These are phyloP conservation scores for Nicotiana attenuata DNA, from an alignment of 257 asterid genomes.

Conservation along the genomic window DNA sequence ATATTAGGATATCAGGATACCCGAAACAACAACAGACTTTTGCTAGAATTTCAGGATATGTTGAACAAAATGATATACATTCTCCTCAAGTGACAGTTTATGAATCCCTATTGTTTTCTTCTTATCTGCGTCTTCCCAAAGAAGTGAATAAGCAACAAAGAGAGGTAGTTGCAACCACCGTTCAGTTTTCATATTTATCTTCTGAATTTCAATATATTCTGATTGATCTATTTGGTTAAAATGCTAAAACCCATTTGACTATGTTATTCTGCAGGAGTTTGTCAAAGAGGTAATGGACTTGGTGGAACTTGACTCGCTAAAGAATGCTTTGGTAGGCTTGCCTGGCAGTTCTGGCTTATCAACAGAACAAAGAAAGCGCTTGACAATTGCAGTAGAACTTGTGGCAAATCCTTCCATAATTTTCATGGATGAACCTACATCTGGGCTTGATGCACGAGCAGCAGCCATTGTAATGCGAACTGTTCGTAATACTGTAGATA, in stretches of 20 bases:
- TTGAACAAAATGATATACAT: slow-evolving; percentile 89
- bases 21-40: slow-evolving; percentile 70
- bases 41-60: slow-evolving; percentile 89
- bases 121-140: slow-evolving; percentile 73
- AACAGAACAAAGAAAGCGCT: slow-evolving; percentile 89
- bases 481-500: slow-evolving; percentile 89
- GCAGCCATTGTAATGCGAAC: slow-evolving; percentile 99
- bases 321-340: slow-evolving; percentile 81
- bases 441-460: slow-evolving; percentile 96
- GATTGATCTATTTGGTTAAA: not conserved
- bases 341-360: slow-evolving; percentile 86
- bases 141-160: slow-evolving; percentile 61
- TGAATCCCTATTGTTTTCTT: slow-evolving; percentile 81
- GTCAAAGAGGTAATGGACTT: slow-evolving; percentile 84
- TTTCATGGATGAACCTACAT: slow-evolving; percentile 97
- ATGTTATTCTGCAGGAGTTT: slow-evolving; percentile 54
- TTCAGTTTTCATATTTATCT: not conserved
- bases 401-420: slow-evolving; percentile 94
- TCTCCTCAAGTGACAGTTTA: slow-evolving; percentile 85
- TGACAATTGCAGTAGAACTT: slow-evolving; percentile 93
- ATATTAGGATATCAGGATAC: slow-evolving; percentile 71
- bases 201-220: not conserved
- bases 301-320: slow-evolving; percentile 71
- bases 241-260: slow-evolving; percentile 3
- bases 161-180: slow-evolving; percentile 34